Base-by-base conservation (phyloP, 1,139 yeast species). In the Protomyces pachydermus region DNA sequence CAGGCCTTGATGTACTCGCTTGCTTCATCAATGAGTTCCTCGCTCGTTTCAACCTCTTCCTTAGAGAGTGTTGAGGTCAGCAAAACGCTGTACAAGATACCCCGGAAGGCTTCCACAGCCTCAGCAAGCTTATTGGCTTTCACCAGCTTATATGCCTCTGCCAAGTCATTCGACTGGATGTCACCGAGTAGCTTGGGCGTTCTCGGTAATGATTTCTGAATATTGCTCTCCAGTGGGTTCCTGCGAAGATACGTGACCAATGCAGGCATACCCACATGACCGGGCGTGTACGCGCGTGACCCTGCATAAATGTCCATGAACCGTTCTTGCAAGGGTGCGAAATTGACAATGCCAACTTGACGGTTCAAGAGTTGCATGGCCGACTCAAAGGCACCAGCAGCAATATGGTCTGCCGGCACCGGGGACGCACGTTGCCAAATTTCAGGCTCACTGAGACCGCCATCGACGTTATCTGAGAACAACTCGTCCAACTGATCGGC, bases 321-420 rank as follows among this genome's bases (percentile, higher is more conserved):
- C 68, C 97, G 82, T 48, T 80, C 73, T 76, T 93, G 85, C 70
- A 95, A 81, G 25, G 98, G 98, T 71, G 85, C 96, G 74, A 95
- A 91, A 70, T 88, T 81, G 48, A 83, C 85, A 62, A 89, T 83
- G 70, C 98, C 98, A 62, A 87, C 81, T 76, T 95, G 98, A 72
- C 95, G 87, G 77, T 87, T 84, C 72, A 95, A 82, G 73, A 95
- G 82, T 70, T 71, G 72, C 46, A 97, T 95, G 54, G 98, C 98
- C 68, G 93, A 89, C 69, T 91, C 98, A 74, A 91, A 91, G 4
- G 95, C 89, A 70, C 99, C 99, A 1, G 97, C 91, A 1, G 98
- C 97, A 72, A 88, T 91, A 71, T 90, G 90, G 46, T 89, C 91
- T 46, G 97, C 98, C 3, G 98, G 91, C 61, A 93, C 82, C 68